Percentiles rank a stretch among this genome's conserved stretches.
phyloP scores from a whole-genome alignment of 2,329 filamentous ascomycete species.

The Cladophialophora carrionii region DNA sequence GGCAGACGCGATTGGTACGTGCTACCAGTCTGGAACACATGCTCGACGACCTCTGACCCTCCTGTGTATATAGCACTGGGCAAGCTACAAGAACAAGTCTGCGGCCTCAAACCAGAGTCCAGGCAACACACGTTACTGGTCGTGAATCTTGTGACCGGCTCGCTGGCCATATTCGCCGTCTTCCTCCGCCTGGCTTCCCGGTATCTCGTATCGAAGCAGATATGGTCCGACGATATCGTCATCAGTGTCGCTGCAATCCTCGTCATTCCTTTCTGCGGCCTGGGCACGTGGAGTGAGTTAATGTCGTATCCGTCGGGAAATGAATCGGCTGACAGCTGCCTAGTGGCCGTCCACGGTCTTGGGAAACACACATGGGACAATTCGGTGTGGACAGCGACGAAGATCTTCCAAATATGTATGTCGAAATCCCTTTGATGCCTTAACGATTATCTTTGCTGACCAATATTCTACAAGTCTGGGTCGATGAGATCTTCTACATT shows the following conservation, averaged over 20 bases:
- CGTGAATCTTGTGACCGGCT: background rate
- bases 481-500: conserved; percentile 53
- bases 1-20: background rate
- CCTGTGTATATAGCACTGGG: background rate
- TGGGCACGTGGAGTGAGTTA: background rate
- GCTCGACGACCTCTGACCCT: background rate
- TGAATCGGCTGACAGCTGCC: background rate
- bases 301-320: background rate
- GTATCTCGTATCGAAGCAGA: background rate
- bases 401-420: background rate
- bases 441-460: background rate
- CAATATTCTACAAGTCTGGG: conserved; percentile 16
- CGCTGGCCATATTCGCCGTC: conserved; percentile 1
- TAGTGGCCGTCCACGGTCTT: background rate
- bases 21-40: background rate
- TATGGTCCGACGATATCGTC: conserved; percentile 1
- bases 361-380: conserved; percentile 4
- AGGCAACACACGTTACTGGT: conserved; percentile 1
- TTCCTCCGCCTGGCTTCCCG: background rate
- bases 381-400: conserved; percentile 1
- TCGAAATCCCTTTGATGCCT: background rate
- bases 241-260: background rate
- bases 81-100: background rate
- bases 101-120: background rate
- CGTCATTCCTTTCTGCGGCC: background rate